These are phyloP conservation scores for Castanospermum australe DNA, from an alignment of 306 rosid species.

Conservation along the genomic window DNA sequence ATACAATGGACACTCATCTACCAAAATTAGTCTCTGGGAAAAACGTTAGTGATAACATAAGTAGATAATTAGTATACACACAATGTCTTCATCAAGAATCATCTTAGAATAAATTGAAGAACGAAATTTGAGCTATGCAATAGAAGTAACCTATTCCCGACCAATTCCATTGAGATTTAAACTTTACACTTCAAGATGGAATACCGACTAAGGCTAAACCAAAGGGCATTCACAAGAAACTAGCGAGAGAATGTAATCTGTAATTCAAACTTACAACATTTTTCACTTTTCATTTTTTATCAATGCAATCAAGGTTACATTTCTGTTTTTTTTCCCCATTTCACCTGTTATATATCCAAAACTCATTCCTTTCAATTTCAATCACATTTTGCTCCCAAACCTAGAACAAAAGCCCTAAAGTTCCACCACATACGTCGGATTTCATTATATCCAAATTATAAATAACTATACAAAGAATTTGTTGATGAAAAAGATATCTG, in stretches of 20 bases:
- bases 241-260: neutral
- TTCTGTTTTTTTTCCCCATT: neutral
- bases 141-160: too few relatives aligned
- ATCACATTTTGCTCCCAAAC: neutral
- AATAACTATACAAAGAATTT: conserved; percentile 29
- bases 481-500: neutral
- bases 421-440: neutral
- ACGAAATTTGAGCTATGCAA: too few relatives aligned
- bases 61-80: too few relatives aligned
- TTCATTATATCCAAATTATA: conserved; percentile 11
- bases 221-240: neutral
- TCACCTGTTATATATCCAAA: neutral
- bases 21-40: too few relatives aligned
- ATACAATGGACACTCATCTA: too few relatives aligned
- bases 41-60: too few relatives aligned
- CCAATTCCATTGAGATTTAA: too few relatives aligned
- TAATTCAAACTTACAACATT: neutral
- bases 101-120: too few relatives aligned
- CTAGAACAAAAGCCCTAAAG: neutral
- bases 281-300: neutral
- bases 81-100: too few relatives aligned
- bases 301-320: neutral
- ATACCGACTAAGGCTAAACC: neutral
- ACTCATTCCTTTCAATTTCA: conserved; percentile 3
- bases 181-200: neutral